These are phyloP conservation scores for Darksidea phi DNA, from an alignment of 495 filamentous ascomycete species.

Conservation along the genomic window DNA sequence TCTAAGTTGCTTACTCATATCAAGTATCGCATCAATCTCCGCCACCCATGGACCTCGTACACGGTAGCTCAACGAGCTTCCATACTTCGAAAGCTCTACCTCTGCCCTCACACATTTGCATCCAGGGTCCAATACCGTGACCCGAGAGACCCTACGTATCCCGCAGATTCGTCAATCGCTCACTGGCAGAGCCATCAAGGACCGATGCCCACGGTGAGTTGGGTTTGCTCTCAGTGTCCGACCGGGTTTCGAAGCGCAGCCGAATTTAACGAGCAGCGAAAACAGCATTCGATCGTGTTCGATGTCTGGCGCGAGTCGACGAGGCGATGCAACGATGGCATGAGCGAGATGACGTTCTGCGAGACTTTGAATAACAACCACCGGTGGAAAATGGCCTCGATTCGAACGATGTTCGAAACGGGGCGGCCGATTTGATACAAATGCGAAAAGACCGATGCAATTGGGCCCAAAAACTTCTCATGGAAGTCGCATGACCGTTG, in stretches of 20 bases:
- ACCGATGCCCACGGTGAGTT: background rate
- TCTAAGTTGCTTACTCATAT: background rate
- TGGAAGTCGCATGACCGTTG: background rate
- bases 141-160: conserved; percentile 5
- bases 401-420: background rate
- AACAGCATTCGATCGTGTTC: background rate
- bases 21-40: conserved; percentile 3
- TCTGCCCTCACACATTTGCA: conserved; percentile 4
- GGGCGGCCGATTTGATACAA: background rate
- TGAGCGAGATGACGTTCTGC: background rate
- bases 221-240: background rate
- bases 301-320: background rate
- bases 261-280: background rate
- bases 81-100: conserved; percentile 3
- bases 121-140: conserved; percentile 6
- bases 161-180: conserved; percentile 8
- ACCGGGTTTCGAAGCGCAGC: background rate
- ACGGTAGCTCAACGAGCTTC: background rate
- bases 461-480: background rate
- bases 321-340: background rate
- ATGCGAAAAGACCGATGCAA: background rate
- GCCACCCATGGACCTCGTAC: background rate
- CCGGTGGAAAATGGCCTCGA: background rate
- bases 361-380: background rate
- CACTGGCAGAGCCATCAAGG: conserved; percentile 1